Evolutionary conservation across 2,329 filamentous ascomycete species (phyloP).

Genomic region (Trichoderma sp.): DNA sequence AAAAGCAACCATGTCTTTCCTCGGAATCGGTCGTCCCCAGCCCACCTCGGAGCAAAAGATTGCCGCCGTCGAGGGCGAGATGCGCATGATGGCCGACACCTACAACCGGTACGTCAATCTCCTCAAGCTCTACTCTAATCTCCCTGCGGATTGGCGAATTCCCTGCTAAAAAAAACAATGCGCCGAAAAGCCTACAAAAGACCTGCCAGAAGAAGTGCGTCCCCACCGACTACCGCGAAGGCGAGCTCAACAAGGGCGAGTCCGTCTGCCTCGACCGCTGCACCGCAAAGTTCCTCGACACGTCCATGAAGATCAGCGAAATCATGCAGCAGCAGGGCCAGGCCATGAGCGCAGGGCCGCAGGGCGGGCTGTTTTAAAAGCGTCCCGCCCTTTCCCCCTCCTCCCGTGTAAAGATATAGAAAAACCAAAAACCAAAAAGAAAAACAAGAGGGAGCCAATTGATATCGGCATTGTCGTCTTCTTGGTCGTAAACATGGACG

Average conservation of each 20-base stretch:
- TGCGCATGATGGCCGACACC: slow-evolving; percentile 97
- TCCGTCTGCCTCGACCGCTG: slow-evolving; percentile 97
- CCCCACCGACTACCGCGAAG: slow-evolving; percentile 87
- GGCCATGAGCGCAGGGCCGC: slow-evolving; percentile 55
- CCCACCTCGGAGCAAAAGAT: slow-evolving; percentile 97
- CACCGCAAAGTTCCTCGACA: slow-evolving; percentile 97
- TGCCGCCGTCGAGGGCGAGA: slow-evolving; percentile 90
- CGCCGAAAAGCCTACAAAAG: slow-evolving; percentile 66
- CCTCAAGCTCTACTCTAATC: not conserved
- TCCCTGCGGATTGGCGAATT: not conserved
- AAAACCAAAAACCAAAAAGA: not conserved
- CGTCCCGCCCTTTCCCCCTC: not conserved
- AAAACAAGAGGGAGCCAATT: not conserved
- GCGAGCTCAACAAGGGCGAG: slow-evolving; percentile 97
- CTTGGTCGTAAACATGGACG: not conserved
- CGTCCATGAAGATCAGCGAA: slow-evolving; percentile 96
- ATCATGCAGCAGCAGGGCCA: slow-evolving; percentile 88
- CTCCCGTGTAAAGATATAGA: not conserved
- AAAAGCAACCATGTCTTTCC: slow-evolving; percentile 39
- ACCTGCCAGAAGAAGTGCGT: slow-evolving; percentile 94
- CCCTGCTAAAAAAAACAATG: not conserved
- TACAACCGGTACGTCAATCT: slow-evolving; percentile 74
- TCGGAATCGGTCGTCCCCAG: slow-evolving; percentile 63
- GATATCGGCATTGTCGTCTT: not conserved
- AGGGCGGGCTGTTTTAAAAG: slow-evolving; percentile 31